Conservation (phyloP, 148 eudicot genomes). For the Polygonum maritimum region DNA sequence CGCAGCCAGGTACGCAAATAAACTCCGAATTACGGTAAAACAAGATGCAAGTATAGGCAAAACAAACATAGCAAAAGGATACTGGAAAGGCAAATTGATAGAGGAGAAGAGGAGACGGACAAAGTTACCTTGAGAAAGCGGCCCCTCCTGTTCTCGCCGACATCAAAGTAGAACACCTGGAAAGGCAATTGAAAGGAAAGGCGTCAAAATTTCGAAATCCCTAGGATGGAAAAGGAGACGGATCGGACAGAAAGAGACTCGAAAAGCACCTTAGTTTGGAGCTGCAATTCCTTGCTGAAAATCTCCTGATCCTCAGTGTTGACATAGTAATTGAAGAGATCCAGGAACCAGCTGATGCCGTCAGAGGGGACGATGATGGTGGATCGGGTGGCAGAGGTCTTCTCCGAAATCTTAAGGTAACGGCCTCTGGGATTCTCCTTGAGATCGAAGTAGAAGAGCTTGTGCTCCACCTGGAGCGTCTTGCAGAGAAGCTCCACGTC, state of each 20-base stretch:
- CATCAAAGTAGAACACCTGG: slow-evolving; percentile 85
- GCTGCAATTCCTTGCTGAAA: slow-evolving; percentile 91
- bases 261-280: slow-evolving; percentile 57
- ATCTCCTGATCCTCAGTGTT: slow-evolving; percentile 65
- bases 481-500: slow-evolving; percentile 75
- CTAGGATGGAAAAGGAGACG: background rate
- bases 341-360: slow-evolving; percentile 83
- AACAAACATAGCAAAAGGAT: background rate
- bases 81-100: background rate
- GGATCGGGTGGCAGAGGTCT: slow-evolving; percentile 88
- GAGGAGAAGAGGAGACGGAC: background rate
- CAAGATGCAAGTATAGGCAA: background rate
- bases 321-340: slow-evolving; percentile 86
- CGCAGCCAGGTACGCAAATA: background rate
- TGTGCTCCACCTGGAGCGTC: slow-evolving; percentile 92
- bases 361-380: slow-evolving; percentile 84
- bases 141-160: slow-evolving; percentile 90
- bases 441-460: slow-evolving; percentile 89
- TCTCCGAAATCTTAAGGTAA: slow-evolving; percentile 89
- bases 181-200: background rate
- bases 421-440: slow-evolving; percentile 98
- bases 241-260: background rate
- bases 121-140: slow-evolving; percentile 76
- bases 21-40: background rate
- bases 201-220: background rate